Base-by-base conservation (phyloP, 2,329 filamentous ascomycete species). In the Rhexocercosporidium sp. region DNA sequence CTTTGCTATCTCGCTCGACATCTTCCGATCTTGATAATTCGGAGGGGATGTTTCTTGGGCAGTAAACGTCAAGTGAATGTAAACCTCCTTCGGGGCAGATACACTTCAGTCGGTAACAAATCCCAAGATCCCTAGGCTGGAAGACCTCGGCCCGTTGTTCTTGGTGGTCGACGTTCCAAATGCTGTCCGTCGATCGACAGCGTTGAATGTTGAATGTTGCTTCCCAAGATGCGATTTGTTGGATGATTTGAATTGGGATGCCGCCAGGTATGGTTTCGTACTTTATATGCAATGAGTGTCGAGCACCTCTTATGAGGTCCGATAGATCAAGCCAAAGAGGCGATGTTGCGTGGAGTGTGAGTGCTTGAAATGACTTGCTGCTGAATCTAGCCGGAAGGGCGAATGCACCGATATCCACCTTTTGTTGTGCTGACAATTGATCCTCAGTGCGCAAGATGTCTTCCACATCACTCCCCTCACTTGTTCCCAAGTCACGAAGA, bases 131-230 rank as follows among this genome's bases (percentile, higher is more conserved):
- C 5, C 62, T 44, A 9, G 25, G 31, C 0, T 57, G 20, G 20
- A 67, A 67, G 11, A 67, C 62, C 18, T 69, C 67, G 12, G 39
- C 34, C 14, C 67, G 47, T 12, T 65, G 59, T 44, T 54, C 46
- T 64, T 67, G 67, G 41, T 69, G 57, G 37, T 69, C 56, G n/a
- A 56, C 14, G 47, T 71, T 71, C 69, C 67, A 71, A 27, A 67
- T 25, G 44, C 65, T 66, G 39, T 65, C 56, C 5, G 69, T 69
- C 6, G 53, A 62, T 4, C 31, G 41, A 25, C 61, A 37, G 61
- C 62, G 59, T 22, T 65, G 18, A 14, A 66, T 47, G 6, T 49
- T 27, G 46, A 66, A 62, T 18, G 3, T 18, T 31, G 12, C 31
- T 37, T 66, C 64, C 22, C 60, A 66, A 14, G 11, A n/a, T 7